Evolutionary conservation across 768 basidiomycete genomes (phyloP), one percentile per base, ranked within the genome.

Genomic region (Leccinum rimulosum): DNA sequence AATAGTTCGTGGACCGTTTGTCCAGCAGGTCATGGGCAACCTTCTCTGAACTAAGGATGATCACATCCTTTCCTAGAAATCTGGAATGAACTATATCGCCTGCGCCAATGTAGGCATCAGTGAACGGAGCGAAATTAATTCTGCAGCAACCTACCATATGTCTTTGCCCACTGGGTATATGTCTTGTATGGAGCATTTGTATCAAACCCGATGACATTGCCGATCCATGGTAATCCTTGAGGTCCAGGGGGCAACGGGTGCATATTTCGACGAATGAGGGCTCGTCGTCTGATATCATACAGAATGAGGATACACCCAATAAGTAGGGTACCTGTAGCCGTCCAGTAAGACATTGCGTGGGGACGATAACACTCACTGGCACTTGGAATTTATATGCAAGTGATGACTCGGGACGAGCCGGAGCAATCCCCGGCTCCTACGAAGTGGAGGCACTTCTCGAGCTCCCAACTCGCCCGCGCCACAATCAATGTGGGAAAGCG

Each of bases 51-150:
- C 80, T 82, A 43, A 84, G 64, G 47, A 83, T 66, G 47, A 84
- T 68, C 22, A 77, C 73, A n/a, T 68, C 70, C 15, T 74, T 72
- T 56, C 81, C 22, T 60, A 80, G 76, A n/a, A 80, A 70, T 15
- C 74, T 73, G 50, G 82, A 78, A 19, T 79, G 79, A 31, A 85
- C 76, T 9, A 85, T 9, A 85, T 77, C 67, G 2, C 79, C 75
- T 79, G 35, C 4, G 17, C 36, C 36, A 14, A 19, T 9, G 14
- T 61, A 6, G 22, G 28, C 25, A 52, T 54, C 12, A 54, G 28
- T 28, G 27, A 11, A 52, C 52, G 28, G 36, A 40, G 11, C 9
- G 38, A 22, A 17, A 25, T 45, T 15, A 15, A 22, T 9, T 17
- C 12, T 28, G 54, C 40, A 43, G 12, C 17, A 12, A 14, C 52